Evolutionary conservation across 177 flowering plant species (phyloP).

Genomic region (Vitis hybrid): DNA sequence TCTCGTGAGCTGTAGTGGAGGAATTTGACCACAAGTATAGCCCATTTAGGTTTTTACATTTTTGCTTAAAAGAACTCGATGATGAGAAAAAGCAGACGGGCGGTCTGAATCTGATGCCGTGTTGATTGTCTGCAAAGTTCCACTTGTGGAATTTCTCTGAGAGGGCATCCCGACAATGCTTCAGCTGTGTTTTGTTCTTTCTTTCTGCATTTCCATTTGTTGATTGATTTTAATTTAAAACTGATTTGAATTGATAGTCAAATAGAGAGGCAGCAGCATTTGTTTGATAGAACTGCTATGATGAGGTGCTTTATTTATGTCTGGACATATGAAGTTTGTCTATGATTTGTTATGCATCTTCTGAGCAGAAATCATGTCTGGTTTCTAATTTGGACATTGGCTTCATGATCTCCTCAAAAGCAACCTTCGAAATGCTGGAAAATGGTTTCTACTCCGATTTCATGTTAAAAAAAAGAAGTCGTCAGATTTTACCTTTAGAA

Average conservation of each 20-base stretch:
- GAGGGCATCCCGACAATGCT: no score
- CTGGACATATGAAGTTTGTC: constrained; percentile 45
- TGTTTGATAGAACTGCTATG: constrained; percentile 23
- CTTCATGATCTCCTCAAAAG: no score
- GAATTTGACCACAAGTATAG: background rate
- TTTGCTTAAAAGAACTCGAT: constrained; percentile 14
- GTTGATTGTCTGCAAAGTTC: constrained; percentile 64
- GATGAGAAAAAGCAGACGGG: constrained; percentile 81
- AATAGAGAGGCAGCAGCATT: no score
- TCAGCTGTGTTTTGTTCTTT: no score
- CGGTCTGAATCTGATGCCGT: constrained; percentile 77
- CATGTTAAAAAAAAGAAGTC: no score
- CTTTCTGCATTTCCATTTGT: no score
- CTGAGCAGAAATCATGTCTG: constrained; percentile 20
- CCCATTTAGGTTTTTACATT: background rate
- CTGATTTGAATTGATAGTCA: no score
- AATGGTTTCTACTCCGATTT: background rate
- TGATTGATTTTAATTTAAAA: no score
- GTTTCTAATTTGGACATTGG: no score
- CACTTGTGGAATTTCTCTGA: constrained; percentile 40
- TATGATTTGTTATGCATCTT: constrained; percentile 29
- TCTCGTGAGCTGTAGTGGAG: no score
- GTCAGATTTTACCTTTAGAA: no score
- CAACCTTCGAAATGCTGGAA: background rate
- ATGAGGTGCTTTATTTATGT: constrained; percentile 41